phyloP scores from a whole-genome alignment of 2,329 filamentous ascomycete species.

The Septoria petroselini region DNA sequence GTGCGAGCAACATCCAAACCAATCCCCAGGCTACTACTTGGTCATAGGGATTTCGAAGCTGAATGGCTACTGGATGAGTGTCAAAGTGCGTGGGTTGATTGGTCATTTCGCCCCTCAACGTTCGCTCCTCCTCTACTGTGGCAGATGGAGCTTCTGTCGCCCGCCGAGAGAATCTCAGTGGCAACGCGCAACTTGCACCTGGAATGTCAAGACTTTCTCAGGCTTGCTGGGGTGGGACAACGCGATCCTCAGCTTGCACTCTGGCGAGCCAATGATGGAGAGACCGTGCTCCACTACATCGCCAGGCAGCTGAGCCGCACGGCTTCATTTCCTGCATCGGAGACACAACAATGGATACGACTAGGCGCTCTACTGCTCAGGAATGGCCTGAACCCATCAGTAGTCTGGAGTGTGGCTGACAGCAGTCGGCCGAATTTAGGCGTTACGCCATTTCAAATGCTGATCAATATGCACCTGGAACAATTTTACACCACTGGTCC shows the following conservation, averaged over 20 bases:
- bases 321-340: too few species aligned
- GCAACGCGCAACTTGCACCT: too few species aligned
- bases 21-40: constrained; percentile 63
- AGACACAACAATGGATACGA: neutral
- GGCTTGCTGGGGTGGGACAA: too few species aligned
- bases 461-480: neutral
- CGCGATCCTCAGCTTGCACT: too few species aligned
- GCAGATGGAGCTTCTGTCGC: too few species aligned
- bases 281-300: too few species aligned
- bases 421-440: neutral
- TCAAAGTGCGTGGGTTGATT: neutral
- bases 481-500: too few species aligned
- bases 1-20: constrained; percentile 43
- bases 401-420: neutral
- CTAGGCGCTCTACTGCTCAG: neutral
- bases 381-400: neutral
- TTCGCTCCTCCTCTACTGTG: neutral
- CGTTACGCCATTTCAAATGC: too few species aligned
- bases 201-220: too few species aligned
- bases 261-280: too few species aligned
- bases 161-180: too few species aligned
- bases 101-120: neutral
- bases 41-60: constrained; percentile 57
- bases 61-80: neutral
- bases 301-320: neutral